phyloP scores from a whole-genome alignment of 176 grass and related monocot genomes.

The Triticum timopheevii region DNA sequence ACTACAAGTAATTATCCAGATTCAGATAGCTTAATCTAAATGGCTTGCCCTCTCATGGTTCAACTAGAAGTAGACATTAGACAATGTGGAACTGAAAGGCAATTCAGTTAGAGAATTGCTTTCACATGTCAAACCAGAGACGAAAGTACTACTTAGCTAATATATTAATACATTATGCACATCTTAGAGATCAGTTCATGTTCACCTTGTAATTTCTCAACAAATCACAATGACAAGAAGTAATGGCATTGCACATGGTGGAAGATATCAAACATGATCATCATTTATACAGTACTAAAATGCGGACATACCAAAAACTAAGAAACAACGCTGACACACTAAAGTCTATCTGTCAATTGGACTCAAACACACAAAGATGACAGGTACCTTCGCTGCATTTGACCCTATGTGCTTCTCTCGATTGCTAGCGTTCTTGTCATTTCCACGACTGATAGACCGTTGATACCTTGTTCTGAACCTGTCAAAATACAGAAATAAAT shows the following conservation, averaged over 20 bases:
- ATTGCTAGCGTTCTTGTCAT: conserved; percentile 80
- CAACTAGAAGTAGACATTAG: not conserved
- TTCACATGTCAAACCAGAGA: conserved; percentile 24
- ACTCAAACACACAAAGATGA: conserved; percentile 7
- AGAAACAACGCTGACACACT: not conserved
- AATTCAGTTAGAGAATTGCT: not conserved
- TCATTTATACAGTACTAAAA: not conserved
- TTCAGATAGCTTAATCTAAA: not conserved
- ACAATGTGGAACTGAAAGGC: not conserved
- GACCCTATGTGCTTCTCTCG: conserved; percentile 69
- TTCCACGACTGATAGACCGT: conserved; percentile 65
- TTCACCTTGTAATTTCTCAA: not conserved
- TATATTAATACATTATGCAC: not conserved
- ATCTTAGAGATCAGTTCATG: too few species aligned
- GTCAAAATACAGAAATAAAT: conserved; percentile 34
- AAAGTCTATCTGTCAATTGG: not conserved
- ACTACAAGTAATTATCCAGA: not conserved
- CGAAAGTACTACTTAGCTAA: not conserved
- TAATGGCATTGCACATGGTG: not conserved
- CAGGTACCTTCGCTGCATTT: conserved; percentile 61
- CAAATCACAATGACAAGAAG: not conserved
- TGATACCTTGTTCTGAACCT: conserved; percentile 82
- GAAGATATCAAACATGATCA: not conserved
- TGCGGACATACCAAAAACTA: conserved; percentile 4
- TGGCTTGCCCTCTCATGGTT: not conserved